Percentiles rank a stretch among this genome's conserved stretches.
phyloP scores from a whole-genome alignment of 2,329 filamentous ascomycete species.

The Neofusicoccum sp. region DNA sequence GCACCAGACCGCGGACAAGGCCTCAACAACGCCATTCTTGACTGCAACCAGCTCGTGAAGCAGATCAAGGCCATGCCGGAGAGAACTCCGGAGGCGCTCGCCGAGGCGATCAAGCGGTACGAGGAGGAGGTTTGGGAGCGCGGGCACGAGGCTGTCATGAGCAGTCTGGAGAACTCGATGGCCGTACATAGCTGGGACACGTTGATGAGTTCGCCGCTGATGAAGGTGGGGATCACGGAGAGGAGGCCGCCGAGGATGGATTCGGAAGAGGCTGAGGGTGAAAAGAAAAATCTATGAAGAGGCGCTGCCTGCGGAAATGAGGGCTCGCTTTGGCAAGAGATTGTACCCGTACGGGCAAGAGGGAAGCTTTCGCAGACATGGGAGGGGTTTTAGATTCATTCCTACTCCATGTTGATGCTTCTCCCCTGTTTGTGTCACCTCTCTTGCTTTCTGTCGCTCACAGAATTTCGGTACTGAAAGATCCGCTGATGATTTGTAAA shows the following conservation, averaged over 20 bases:
- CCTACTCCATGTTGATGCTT: too few relatives aligned
- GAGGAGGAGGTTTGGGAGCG: constrained; percentile 45
- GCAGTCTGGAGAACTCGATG: constrained; percentile 32
- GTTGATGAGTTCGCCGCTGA: constrained; percentile 33
- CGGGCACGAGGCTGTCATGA: constrained; percentile 33
- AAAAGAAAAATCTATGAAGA: too few relatives aligned
- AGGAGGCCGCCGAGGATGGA: neutral
- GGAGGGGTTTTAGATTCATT: too few relatives aligned
- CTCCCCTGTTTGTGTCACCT: too few relatives aligned
- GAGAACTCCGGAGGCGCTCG: neutral
- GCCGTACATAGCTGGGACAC: constrained; percentile 39
- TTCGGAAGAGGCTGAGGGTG: neutral
- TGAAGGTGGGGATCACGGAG: constrained; percentile 31
- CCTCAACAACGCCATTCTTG: constrained; percentile 48
- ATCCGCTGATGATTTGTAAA: too few relatives aligned
- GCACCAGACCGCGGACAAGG: constrained; percentile 45
- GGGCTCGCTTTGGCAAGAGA: too few relatives aligned
- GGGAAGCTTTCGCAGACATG: too few relatives aligned
- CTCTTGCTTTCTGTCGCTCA: too few relatives aligned
- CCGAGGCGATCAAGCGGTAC: constrained; percentile 21
- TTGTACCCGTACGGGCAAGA: too few relatives aligned
- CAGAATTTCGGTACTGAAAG: too few relatives aligned
- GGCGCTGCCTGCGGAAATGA: too few relatives aligned
- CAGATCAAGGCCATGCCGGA: constrained; percentile 21
- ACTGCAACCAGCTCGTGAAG: constrained; percentile 41